Percentiles rank a stretch among this genome's conserved stretches.
These are phyloP conservation scores for Solanum dulcamara DNA, from an alignment of 257 asterid genomes.

Conservation along the genomic window DNA sequence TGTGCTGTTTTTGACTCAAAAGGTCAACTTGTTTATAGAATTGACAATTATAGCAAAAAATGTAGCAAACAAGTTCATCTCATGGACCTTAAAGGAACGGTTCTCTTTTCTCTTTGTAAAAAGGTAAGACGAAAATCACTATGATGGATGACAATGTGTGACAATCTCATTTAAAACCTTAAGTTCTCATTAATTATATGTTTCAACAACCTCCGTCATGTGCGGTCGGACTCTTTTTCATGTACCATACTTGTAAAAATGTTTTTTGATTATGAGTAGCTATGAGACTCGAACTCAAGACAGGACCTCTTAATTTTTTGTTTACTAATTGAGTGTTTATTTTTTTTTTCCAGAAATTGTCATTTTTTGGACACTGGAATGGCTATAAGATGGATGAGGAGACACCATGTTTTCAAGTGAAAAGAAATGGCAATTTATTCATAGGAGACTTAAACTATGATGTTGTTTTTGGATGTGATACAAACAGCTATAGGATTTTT, in stretches of 20 bases:
- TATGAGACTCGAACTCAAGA: too few relatives aligned
- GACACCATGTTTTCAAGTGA: slow-evolving; percentile 26
- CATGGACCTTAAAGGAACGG: slow-evolving; percentile 39
- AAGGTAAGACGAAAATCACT: slow-evolving; percentile 24
- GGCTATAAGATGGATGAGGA: slow-evolving; percentile 20
- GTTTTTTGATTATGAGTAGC: too few relatives aligned
- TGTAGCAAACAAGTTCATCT: slow-evolving; percentile 34
- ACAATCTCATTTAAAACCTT: not conserved
- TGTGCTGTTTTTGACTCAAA: slow-evolving; percentile 44
- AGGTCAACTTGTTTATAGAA: slow-evolving; percentile 40
- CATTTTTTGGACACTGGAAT: slow-evolving; percentile 22
- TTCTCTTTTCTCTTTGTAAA: slow-evolving; percentile 36
- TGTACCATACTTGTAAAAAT: not conserved
- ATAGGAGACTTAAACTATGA: slow-evolving; percentile 10
- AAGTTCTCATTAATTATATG: not conserved
- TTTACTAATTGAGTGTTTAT: not conserved
- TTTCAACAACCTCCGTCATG: not conserved
- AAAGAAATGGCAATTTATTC: slow-evolving; percentile 3
- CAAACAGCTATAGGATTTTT: slow-evolving; percentile 12
- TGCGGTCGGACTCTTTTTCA: not conserved
- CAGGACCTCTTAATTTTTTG: not conserved
- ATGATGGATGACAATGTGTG: not conserved
- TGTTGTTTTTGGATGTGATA: slow-evolving; percentile 13
- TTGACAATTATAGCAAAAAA: slow-evolving; percentile 45
- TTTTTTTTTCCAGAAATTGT: slow-evolving; percentile 8